Evolutionary conservation across 352 stramenopile species (phyloP).

Genomic region (Phytopythium oedochilum): DNA sequence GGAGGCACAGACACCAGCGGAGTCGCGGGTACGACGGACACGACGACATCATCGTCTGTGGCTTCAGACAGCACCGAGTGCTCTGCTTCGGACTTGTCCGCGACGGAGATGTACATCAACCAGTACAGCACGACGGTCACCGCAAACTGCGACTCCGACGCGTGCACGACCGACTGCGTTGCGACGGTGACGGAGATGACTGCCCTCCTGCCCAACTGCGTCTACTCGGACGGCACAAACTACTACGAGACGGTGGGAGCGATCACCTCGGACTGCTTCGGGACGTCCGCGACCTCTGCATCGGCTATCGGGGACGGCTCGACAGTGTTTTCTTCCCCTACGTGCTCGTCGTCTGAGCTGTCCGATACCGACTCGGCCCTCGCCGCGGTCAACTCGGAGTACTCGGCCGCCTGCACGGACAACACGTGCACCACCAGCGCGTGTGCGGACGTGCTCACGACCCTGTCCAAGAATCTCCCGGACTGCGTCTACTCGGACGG

Average conservation of each 20-base stretch:
- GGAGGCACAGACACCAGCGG: neutral
- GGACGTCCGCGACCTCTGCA: neutral
- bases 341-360: neutral
- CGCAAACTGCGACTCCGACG: neutral
- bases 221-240: conserved; percentile 1
- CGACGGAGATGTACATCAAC: neutral
- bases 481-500: neutral
- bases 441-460: neutral
- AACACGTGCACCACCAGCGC: neutral
- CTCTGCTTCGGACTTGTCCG: neutral
- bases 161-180: neutral
- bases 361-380: neutral
- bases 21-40: neutral
- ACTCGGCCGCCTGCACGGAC: neutral
- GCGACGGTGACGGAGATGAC: neutral
- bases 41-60: neutral
- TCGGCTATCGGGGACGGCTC: neutral
- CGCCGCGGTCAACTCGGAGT: neutral
- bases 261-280: neutral
- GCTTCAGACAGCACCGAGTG: neutral
- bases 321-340: neutral
- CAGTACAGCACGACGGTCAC: neutral
- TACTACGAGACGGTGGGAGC: neutral
- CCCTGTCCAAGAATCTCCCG: neutral
- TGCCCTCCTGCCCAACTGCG: neutral